A percentile compares a stretch with the other conserved stretches of the same genome.
Conservation (phyloP, 192 early-diverging fungal species). For the Cetraspora pellucida region DNA sequence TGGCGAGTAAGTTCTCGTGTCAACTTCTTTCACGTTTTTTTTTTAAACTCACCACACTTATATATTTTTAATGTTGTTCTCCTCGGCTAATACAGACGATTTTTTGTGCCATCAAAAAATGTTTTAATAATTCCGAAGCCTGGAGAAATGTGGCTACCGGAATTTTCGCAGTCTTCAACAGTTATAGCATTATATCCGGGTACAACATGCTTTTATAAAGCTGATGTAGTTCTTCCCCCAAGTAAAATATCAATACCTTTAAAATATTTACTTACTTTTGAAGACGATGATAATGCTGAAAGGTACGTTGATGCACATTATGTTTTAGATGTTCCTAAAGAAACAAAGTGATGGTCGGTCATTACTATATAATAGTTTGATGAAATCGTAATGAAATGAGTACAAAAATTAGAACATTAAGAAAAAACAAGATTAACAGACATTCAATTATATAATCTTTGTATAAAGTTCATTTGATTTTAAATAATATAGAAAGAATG, state of each 20-base stretch:
- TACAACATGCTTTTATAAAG: conserved; percentile 61
- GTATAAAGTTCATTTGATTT: no score
- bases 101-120: conserved; percentile 44
- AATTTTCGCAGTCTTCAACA: conserved; percentile 45
- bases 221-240: conserved; percentile 48
- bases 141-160: conserved; percentile 40
- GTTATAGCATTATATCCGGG: conserved; percentile 58
- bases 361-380: not conserved
- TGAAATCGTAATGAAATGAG: not conserved
- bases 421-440: no score
- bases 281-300: not conserved
- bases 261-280: conserved; percentile 13
- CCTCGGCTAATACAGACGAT: conserved; percentile 17
- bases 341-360: not conserved
- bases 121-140: conserved; percentile 49
- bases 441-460: no score
- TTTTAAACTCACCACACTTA: no score
- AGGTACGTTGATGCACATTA: not conserved
- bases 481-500: no score
- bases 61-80: no score
- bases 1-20: conserved; percentile 35
- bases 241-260: conserved; percentile 44
- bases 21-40: no score
- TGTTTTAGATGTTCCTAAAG: conserved; percentile 20
- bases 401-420: no score